Conservation (phyloP, 2,329 filamentous ascomycete species). For the Hirsutella rhossiliensis region DNA sequence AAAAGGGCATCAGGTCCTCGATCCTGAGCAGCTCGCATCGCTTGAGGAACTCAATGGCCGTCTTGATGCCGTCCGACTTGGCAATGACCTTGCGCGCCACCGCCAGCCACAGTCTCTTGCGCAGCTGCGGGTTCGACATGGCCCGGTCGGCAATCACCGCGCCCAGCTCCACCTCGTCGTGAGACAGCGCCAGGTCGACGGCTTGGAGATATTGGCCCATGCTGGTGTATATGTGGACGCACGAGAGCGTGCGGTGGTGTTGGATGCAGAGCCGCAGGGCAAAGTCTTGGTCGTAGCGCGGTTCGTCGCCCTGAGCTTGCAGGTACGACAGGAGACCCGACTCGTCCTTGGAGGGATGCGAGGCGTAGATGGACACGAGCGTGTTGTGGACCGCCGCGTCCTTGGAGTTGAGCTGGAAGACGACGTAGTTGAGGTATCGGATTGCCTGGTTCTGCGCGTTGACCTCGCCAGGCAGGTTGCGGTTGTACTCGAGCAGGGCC, state of each 20-base stretch:
- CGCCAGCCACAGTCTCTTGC: constrained; percentile 91
- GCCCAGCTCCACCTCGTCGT: constrained; percentile 82
- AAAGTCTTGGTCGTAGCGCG: constrained; percentile 89
- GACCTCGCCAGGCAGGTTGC: constrained; percentile 50
- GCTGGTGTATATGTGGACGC: constrained; percentile 91
- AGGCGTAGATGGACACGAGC: constrained; percentile 89
- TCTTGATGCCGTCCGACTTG: constrained; percentile 76
- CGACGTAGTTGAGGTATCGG: constrained; percentile 84
- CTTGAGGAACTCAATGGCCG: constrained; percentile 85
- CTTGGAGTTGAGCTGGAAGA: constrained; percentile 71
- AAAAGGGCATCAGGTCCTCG: constrained; percentile 95
- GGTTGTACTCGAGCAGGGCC: constrained; percentile 87
- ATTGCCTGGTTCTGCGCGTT: constrained; percentile 78
- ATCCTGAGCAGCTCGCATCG: constrained; percentile 87
- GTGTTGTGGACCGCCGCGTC: constrained; percentile 93
- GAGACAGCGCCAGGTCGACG: constrained; percentile 81
- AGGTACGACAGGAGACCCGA: constrained; percentile 78
- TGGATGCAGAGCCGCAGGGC: constrained; percentile 92
- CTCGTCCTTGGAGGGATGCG: constrained; percentile 72
- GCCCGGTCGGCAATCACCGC: constrained; percentile 80
- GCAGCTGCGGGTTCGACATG: constrained; percentile 63
- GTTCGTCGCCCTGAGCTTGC: constrained; percentile 77
- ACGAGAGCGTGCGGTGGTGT: constrained; percentile 82
- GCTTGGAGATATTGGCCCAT: constrained; percentile 94
- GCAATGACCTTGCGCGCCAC: constrained; percentile 91